Evolutionary conservation across 371 early-diverging fungal species (phyloP).

Genomic region (Mucor mucedo): DNA sequence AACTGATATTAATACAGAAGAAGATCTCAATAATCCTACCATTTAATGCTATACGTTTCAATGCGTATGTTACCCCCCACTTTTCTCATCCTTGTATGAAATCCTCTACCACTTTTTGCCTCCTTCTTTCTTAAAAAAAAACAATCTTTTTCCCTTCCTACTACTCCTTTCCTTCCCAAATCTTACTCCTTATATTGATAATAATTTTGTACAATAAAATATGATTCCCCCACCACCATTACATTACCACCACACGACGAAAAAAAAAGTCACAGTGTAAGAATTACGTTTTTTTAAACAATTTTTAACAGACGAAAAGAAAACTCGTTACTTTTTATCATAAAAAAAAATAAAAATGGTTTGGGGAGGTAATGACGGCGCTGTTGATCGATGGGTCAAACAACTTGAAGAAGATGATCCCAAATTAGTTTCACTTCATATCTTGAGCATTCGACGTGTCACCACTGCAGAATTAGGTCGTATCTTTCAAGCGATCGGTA

Average conservation of each 20-base stretch:
- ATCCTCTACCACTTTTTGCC: not conserved
- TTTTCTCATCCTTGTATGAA: not conserved
- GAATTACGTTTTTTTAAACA: too few species aligned
- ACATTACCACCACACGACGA: too few species aligned
- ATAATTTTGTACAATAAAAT: not conserved
- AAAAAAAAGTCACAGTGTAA: not conserved
- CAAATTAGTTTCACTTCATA: constrained; percentile 57
- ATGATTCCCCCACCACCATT: not conserved
- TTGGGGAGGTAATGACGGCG: constrained; percentile 66
- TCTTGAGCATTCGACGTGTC: constrained; percentile 64
- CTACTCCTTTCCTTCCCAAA: too few species aligned
- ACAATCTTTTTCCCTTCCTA: too few species aligned
- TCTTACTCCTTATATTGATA: not conserved
- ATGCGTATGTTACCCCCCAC: not conserved
- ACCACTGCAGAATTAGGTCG: constrained; percentile 50
- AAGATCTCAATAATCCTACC: not conserved
- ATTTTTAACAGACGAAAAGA: too few species aligned
- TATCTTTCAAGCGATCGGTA: constrained; percentile 54
- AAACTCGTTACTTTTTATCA: not conserved
- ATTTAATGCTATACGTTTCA: not conserved
- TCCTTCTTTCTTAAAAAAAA: not conserved
- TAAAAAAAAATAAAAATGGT: too few species aligned
- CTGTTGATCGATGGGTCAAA: constrained; percentile 61
- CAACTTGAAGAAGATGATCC: constrained; percentile 60
- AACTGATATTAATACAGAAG: not conserved